Evolutionary conservation across 768 basidiomycete species (phyloP), one percentile per base, ranked within the genome.

Genomic region (Pisolithus sp.): DNA sequence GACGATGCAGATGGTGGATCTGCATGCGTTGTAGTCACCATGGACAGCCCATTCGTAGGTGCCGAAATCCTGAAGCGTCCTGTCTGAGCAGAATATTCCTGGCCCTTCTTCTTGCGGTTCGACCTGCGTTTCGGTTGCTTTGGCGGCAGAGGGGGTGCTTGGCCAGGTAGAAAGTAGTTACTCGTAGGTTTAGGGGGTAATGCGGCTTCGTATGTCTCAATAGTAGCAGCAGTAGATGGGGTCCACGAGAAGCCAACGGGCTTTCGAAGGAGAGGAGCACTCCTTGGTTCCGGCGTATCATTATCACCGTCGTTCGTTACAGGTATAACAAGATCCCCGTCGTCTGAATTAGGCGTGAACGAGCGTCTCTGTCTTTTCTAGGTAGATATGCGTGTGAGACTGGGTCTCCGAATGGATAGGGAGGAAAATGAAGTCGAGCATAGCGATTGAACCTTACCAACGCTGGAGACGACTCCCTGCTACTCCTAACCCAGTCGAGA

Each of bases 191-290:
- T 66, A 21, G 57, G 43, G 31, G 59, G 52, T 1, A 59, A 41
- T 3, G 65, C 47, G 23, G 62, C 67, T 30, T 65, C 65, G 39
- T 68, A 68, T 26, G 70, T 69, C 28, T 6, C 57, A 54, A 68
- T 49, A 53, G 63, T 61, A 49, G 66, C 46, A 36, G 58, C 58
- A 38, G 56, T 54, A 7, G 65, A 66, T 8, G 62, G 61, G 18
- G 59, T 51, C 67, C 68, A 73, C 43, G 72, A 63, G 58, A 83
- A 84, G 20, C 71, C 83, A 37, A 85, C 66, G n/a, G 80, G 71
- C 60, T 82, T 76, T 45, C 83, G 76, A 56, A 85, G 74, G 26
- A 85, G 61, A 36, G 83, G 83, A 6, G 70, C 68, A 13, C 48
- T 59, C 53, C 62, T 64, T 41, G 76, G 76, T 39, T 77, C 76